Evolutionary conservation across 495 filamentous ascomycete genomes (phyloP).

Genomic region (Trichoderma asperelloides): DNA sequence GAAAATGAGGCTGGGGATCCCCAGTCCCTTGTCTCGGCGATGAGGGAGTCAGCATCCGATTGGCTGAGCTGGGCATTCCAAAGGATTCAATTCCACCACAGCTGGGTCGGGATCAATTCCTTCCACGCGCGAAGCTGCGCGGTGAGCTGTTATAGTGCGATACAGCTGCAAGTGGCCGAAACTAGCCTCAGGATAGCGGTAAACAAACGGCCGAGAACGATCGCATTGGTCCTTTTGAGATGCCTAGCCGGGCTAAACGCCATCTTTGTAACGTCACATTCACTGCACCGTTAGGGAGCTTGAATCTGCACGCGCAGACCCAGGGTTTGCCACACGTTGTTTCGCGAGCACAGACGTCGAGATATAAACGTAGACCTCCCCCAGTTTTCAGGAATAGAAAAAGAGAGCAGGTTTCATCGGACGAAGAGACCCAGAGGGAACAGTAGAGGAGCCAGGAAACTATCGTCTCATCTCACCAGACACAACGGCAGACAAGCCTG

Average conservation of each 20-base stretch:
- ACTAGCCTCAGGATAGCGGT: background rate
- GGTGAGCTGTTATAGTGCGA: background rate
- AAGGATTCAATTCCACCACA: too few species aligned
- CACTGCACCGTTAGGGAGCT: background rate
- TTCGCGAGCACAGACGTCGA: background rate
- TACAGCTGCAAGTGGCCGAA: background rate
- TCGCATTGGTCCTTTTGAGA: background rate
- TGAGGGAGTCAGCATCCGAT: too few species aligned
- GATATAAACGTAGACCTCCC: background rate
- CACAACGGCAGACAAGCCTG: background rate
- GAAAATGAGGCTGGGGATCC: too few species aligned
- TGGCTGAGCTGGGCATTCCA: too few species aligned
- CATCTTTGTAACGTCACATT: conserved; percentile 3
- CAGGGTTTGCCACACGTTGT: background rate
- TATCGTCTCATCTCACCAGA: background rate
- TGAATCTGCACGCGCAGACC: background rate
- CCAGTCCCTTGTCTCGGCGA: too few species aligned
- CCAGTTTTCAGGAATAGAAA: background rate
- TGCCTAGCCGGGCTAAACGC: background rate
- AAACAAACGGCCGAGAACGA: background rate
- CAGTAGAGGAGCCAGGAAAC: background rate
- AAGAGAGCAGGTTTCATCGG: background rate
- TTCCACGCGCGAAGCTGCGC: background rate
- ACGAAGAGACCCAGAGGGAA: background rate
- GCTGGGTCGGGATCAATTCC: background rate